A percentile compares a stretch with the other conserved stretches of the same genome.
Conservation (phyloP, 2,329 filamentous ascomycete species). For the Colletotrichum orbiculare region DNA sequence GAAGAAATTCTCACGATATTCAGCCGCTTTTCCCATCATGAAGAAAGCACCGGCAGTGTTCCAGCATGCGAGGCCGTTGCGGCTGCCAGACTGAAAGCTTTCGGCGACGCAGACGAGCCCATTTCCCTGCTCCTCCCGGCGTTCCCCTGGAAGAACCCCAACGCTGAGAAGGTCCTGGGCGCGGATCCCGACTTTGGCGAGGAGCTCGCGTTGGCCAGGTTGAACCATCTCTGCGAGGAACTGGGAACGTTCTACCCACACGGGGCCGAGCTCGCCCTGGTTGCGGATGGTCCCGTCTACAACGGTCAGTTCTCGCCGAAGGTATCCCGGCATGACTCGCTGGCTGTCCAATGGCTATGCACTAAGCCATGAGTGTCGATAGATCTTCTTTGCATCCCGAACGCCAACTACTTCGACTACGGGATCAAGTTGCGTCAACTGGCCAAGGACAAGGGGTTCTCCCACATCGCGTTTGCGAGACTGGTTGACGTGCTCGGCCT, state of each 20-base stretch:
- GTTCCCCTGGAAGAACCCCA: constrained; percentile 19
- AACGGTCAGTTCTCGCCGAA: constrained; percentile 5
- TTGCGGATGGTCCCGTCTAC: constrained; percentile 23
- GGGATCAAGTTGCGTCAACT: constrained; percentile 20
- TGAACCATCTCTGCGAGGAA: constrained; percentile 23
- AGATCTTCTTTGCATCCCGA: constrained; percentile 26
- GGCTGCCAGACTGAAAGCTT: background rate
- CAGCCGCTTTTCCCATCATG: background rate
- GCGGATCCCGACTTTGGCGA: constrained; percentile 18
- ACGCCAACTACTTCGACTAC: constrained; percentile 19
- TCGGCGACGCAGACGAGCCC: background rate
- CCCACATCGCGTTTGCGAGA: background rate
- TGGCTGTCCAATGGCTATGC: background rate
- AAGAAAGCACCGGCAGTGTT: background rate
- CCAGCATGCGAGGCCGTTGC: background rate
- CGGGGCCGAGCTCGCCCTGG: constrained; percentile 17
- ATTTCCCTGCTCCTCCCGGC: constrained; percentile 15
- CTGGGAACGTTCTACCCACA: constrained; percentile 2
- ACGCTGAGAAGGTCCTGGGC: constrained; percentile 13
- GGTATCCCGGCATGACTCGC: background rate
- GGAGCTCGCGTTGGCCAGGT: constrained; percentile 16
- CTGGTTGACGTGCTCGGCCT: background rate
- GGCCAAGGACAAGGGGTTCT: constrained; percentile 1
- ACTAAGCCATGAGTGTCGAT: background rate
- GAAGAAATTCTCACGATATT: background rate